Evolutionary conservation across 2,329 filamentous ascomycete genomes (phyloP), one percentile per base, ranked within the genome.

Genomic region (Chaetomiaceae sp.): DNA sequence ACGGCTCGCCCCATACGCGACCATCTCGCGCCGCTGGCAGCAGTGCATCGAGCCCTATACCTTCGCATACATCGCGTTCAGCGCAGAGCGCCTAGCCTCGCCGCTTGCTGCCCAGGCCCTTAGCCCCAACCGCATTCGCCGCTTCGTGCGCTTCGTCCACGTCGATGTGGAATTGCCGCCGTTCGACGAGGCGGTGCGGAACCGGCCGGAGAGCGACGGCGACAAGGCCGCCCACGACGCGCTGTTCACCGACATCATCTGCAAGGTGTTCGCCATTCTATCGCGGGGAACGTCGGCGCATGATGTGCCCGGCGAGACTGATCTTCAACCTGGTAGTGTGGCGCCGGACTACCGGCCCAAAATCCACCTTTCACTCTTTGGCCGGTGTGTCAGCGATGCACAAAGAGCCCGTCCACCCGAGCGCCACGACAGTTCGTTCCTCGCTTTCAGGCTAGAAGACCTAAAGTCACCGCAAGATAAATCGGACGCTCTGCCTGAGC

Each of bases 291-390:
- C 38, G 26, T 18, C 27, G 27, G 39, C 37, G n/a, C 6, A 5
- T 3, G 34, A 5, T 20, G 35, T 24, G 10, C 30, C 9, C n/a
- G 32, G 24, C 30, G 32, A 20, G n/a, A n/a, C n/a, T n/a, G n/a
- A n/a, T n/a, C n/a, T n/a, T n/a, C n/a, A n/a, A n/a, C n/a, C n/a
- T n/a, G n/a, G n/a, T n/a, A n/a, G n/a, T n/a, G n/a, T n/a, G n/a
- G n/a, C n/a, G n/a, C n/a, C n/a, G n/a, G 32, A 29, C 24, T 42
- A 42, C 24, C 32, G 40, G 2, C 40, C 40, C 40, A 42, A 42
- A 11, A 35, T 35, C 22, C n/a, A 7, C 7, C 40, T 42, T 27
- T 42, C n/a, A 11, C 10, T 42, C 11, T 19, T 15, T 9, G 30
- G 20, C 6, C n/a, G 20, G n/a, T 42, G 40, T 19, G 20, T 35